Evolutionary conservation across 257 asterid genomes (phyloP), one percentile per base, ranked within the genome.

Genomic region (Catharanthus roseus): DNA sequence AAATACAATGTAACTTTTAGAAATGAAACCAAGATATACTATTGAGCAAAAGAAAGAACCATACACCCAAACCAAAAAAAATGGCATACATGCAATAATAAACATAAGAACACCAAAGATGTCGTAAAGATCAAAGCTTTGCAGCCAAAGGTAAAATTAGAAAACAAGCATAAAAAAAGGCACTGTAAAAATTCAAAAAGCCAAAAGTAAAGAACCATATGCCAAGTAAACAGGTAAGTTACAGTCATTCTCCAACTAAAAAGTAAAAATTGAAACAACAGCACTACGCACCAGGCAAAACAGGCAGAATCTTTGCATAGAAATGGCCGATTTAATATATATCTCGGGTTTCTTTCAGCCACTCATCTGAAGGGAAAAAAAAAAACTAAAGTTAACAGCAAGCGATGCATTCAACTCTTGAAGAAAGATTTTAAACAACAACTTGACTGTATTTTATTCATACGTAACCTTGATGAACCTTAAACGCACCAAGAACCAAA

Each of bases 361-460:
- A 57, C 54, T 64, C 55, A 60, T 74, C 73, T 67, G 73, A 18
- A 67, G 6, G 28, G 23, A 4, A 49, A 8, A 16, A 49, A 18
- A 16, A 1, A 45, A n/a, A 33, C 42, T 55, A 58, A 13, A 26
- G 11, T 42, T 53, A 65, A 54, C 49, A 31, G 36, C 24, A 65
- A 39, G 39, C 16, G 10, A 65, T 39, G 23, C 28, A 65, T 19
- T 54, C 33, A 38, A 13, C n/a, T 19, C 31, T 3, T 29, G 54
- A 10, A 66, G 31, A 66, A 47, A 74, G 26, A 65, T 21, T 66
- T 18, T 45, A 3, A 74, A 10, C 41, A 33, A 18, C 69, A 56
- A 67, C 39, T 47, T 54, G 69, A 36, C 16, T 58, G 63, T 45
- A 67, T 67, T 34, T 67, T 56, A 34, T 74, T 33, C 42, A 26